Evolutionary conservation across 2,329 filamentous ascomycete species (phyloP), one percentile per base, ranked within the genome.

Genomic region (Ascochyta koolunga): DNA sequence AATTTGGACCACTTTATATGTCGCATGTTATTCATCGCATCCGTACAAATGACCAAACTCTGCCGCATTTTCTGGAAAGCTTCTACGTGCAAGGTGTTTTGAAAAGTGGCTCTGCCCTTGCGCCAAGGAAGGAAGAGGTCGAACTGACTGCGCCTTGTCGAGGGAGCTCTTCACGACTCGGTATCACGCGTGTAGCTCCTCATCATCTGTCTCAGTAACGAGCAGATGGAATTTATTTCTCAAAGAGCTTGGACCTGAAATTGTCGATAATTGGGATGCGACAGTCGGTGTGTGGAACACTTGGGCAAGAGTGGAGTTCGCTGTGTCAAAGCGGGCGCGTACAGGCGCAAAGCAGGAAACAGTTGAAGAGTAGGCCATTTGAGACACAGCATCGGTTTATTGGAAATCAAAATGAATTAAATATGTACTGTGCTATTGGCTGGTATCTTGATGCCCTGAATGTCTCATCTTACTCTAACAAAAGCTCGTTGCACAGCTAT

Each of bases 1-100:
- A 54, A 21, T 50, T 54, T 10, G 51, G 51, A 13, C 36, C 51
- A 1, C 51, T 50, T 15, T 54, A 54, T 22, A 45, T 46, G 3
- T 35, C 51, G 15, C 33, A 45, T 4, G 38, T 54, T 2, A 27
- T 24, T 24, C 51, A 54, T 25, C 46, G 51, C 16, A 37, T 54
- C 15, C 51, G 45, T 2, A 45, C 50, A 15, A 19, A 50, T 10
- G 24, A 45, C 3, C 13, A 41, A 1, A 15, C 50, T 10, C 36
- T 50, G 2, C n/a, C 32, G 9, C 22, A 15, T 6, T 45, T 50
- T 5, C n/a, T 49, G 29, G 16, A 50, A 9, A 36, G 36, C 29
- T 46, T 54, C 18, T 42, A 36, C 2, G 19, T 33, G 2, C 37
- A 27, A 22, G 21, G 16, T 0, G 13, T 35, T 2, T 6, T 6